A percentile compares a stretch with the other conserved stretches of the same genome.
phyloP scores from a whole-genome alignment of 2,329 filamentous ascomycete species.

The Ophiostoma ulmi region DNA sequence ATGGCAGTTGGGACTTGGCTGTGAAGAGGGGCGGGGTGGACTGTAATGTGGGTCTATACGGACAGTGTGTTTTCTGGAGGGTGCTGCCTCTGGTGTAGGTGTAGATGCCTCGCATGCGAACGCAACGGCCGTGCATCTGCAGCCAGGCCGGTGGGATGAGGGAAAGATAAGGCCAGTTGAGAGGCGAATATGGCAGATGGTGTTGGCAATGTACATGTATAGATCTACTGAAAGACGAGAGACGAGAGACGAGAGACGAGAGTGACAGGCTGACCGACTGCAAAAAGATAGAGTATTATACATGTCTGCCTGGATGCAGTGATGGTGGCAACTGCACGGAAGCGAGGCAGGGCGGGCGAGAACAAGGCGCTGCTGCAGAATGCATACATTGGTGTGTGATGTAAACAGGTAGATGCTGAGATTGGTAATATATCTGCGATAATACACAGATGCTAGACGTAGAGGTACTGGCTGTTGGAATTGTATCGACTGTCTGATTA shows the following conservation, averaged over 20 bases:
- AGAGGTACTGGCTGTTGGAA: too few species aligned
- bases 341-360: conserved; percentile 14
- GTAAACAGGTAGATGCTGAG: not conserved
- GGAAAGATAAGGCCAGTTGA: too few species aligned
- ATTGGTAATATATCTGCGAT: too few species aligned
- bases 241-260: too few species aligned
- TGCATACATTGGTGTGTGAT: conserved; percentile 6
- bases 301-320: not conserved
- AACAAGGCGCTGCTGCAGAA: conserved; percentile 3
- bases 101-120: not conserved
- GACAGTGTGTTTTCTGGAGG: not conserved
- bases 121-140: not conserved
- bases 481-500: too few species aligned
- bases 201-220: too few species aligned
- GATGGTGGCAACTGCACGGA: conserved; percentile 8
- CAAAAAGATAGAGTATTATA: not conserved
- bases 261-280: too few species aligned
- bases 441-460: too few species aligned
- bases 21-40: not conserved
- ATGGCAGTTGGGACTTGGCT: not conserved
- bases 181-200: too few species aligned
- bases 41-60: not conserved
- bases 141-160: too few species aligned
- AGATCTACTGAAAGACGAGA: too few species aligned
- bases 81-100: not conserved